Evolutionary conservation across 495 filamentous ascomycete species (phyloP), one percentile per base, ranked within the genome.

Genomic region (Aspergillus indologenus): DNA sequence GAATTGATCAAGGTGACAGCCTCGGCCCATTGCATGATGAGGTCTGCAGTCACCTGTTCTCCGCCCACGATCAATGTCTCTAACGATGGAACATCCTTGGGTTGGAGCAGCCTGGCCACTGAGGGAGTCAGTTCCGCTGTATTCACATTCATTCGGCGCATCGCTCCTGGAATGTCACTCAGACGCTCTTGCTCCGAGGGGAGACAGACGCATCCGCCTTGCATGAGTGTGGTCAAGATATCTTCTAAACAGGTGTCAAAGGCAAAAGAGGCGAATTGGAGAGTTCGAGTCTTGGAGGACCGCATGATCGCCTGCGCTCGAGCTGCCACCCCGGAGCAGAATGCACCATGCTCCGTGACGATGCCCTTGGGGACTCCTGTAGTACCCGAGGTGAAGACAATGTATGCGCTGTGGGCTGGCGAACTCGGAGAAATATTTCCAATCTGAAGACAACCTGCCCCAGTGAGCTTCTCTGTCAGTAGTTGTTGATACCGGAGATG

Each of bases 211-310:
- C 53, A 59, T 6, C 56, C 63, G 14, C 63, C 63, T 7, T 57
- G 57, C 1, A 17, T 47, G 22, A 62, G 50, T 0, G 59, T 61
- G n/a, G 51, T 59, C 5, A 57, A 46, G 14, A 60, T 65, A 7
- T 65, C 58, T 2, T 57, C 31, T 5, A 65, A 46, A 29, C 58
- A 59, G 42, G 60, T 44, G 23, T 59, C 63, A 22, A 65, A 65
- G 14, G 54, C 47, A 42, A 58, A 67, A 23, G 56, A 60, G 15
- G 65, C 57, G 23, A 59, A 66, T 19, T 66, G 60, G 45, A 56
- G 50, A 15, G 66, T 47, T 1, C 61, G 53, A n/a, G 53, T 52
- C 8, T 29, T 49, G 12, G n/a, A 26, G 1, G 40, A 45, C 19
- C 59, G 22, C 12, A 4, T 11, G 5, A 40, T 11, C 34, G 12